Conservation (phyloP, 192 early-diverging fungal species). For the Linnemannia exigua region DNA sequence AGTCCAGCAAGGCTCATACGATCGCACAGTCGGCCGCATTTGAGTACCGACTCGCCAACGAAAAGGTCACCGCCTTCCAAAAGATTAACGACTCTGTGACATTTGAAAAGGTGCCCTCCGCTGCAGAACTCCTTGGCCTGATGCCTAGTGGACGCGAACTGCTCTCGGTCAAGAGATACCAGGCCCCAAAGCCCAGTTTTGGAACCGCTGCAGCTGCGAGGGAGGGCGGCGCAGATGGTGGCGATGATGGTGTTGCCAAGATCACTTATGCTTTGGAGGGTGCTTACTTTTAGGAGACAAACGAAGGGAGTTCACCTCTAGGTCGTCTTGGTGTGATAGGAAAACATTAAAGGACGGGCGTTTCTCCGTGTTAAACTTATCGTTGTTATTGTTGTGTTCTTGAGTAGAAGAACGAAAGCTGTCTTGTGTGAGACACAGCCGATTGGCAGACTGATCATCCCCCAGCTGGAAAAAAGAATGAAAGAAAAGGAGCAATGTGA, state of each 20-base stretch:
- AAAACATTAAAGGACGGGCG: neutral
- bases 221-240: conserved; percentile 15
- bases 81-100: conserved; percentile 72
- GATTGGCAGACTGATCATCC: no score
- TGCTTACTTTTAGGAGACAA: conserved; percentile 33
- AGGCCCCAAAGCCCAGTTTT: conserved; percentile 58
- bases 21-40: conserved; percentile 60
- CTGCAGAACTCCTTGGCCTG: conserved; percentile 61
- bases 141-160: conserved; percentile 69
- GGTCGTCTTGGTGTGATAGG: no score
- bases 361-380: no score
- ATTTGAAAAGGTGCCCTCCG: conserved; percentile 63
- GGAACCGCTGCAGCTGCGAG: conserved; percentile 38
- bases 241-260: conserved; percentile 41
- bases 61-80: conserved; percentile 55
- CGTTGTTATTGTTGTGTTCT: no score
- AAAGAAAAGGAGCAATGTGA: no score
- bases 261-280: conserved; percentile 39
- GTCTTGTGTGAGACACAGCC: no score
- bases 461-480: no score
- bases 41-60: conserved; percentile 63
- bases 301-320: no score
- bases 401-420: no score
- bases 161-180: conserved; percentile 60
- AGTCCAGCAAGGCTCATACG: conserved; percentile 58